Evolutionary conservation across 2,329 filamentous ascomycete species (phyloP).

Genomic region (Trichoderma sp.): DNA sequence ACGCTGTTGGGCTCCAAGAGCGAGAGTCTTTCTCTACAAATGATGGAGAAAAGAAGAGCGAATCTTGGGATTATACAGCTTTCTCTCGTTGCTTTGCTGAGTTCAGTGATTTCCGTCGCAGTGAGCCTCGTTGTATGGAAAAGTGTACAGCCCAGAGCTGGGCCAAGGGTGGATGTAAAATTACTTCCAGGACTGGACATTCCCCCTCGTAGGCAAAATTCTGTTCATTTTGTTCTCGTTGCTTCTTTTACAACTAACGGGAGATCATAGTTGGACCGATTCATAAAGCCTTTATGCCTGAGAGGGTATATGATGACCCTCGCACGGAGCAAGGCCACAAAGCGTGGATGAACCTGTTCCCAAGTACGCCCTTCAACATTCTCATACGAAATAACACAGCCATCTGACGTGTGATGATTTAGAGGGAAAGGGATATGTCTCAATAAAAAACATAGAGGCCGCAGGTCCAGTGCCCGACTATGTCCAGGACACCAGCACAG

Average conservation of each 20-base stretch:
- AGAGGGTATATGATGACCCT: slow-evolving; percentile 14
- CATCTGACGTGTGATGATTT: not conserved
- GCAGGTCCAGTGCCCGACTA: slow-evolving; percentile 12
- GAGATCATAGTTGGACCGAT: slow-evolving; percentile 1
- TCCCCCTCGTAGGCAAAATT: slow-evolving; percentile 2
- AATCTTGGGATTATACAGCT: not conserved
- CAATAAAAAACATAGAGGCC: slow-evolving; percentile 13
- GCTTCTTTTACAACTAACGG: not conserved
- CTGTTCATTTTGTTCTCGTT: not conserved
- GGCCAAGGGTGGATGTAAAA: not conserved
- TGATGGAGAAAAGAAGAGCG: not conserved
- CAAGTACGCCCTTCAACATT: not conserved
- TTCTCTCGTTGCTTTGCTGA: slow-evolving; percentile 4
- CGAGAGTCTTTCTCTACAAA: not conserved
- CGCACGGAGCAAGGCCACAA: not conserved
- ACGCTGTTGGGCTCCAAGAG: slow-evolving; percentile 5
- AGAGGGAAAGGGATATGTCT: slow-evolving; percentile 15
- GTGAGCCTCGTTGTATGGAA: slow-evolving; percentile 14
- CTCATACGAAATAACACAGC: not conserved
- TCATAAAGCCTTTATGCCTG: slow-evolving; percentile 10
- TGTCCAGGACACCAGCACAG: not conserved
- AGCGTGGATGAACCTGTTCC: slow-evolving; percentile 12
- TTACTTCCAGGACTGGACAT: slow-evolving; percentile 3
- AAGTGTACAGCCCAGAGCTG: not conserved
- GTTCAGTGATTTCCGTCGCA: not conserved